phyloP scores from a whole-genome alignment of 805 yeast genomes.

The Pichia eremophila region DNA sequence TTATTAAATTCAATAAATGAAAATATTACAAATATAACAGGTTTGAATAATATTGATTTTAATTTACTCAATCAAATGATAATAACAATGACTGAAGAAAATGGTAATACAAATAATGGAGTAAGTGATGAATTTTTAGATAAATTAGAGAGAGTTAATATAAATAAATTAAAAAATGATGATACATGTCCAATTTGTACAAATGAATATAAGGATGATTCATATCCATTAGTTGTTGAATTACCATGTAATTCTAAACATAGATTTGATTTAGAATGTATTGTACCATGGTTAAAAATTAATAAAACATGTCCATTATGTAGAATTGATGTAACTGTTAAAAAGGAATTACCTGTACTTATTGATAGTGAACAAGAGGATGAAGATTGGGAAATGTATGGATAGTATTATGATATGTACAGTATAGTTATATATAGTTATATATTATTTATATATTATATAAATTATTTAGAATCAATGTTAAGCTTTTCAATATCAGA shows the following conservation, averaged over 20 bases:
- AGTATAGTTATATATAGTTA: neutral
- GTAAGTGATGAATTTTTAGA: conserved; percentile 67
- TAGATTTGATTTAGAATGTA: conserved; percentile 80
- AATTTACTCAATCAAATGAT: neutral
- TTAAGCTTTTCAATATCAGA: conserved; percentile 15
- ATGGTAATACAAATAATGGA: conserved; percentile 30
- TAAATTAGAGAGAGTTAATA: conserved; percentile 57
- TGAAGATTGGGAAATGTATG: conserved; percentile 76
- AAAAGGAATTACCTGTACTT: conserved; percentile 27
- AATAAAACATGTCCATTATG: conserved; percentile 82
- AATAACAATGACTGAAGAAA: too few species aligned
- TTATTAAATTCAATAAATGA: neutral
- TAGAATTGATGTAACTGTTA: conserved; percentile 56
- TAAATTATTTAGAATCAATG: too few species aligned
- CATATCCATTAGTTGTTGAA: conserved; percentile 69
- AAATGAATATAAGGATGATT: conserved; percentile 56
- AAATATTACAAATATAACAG: neutral
- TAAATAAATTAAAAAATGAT: conserved; percentile 31
- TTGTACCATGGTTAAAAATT: conserved; percentile 77
- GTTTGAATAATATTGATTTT: conserved; percentile 1
- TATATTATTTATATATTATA: too few species aligned
- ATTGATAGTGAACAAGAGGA: conserved; percentile 43
- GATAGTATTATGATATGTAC: conserved; percentile 26
- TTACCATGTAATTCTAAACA: conserved; percentile 64
- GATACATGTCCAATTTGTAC: conserved; percentile 86